A percentile compares a stretch with the other conserved stretches of the same genome.
phyloP scores from a whole-genome alignment of 768 basidiomycete species.

The Trametes punicea region DNA sequence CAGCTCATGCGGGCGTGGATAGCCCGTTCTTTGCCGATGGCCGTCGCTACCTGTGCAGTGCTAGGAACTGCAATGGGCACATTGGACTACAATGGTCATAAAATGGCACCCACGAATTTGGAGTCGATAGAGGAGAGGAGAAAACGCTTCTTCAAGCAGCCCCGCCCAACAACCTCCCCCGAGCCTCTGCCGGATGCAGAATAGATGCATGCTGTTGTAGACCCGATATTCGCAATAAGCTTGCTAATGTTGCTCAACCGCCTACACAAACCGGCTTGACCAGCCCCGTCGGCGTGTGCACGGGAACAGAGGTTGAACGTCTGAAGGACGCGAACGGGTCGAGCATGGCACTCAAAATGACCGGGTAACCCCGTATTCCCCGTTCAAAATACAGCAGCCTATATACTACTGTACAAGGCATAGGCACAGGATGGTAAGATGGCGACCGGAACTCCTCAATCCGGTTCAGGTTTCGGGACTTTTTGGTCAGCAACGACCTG shows the following conservation, averaged over 20 bases:
- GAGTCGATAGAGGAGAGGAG: conserved; percentile 64
- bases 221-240: neutral
- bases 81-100: conserved; percentile 74
- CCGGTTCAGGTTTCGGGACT: conserved; percentile 1
- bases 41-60: conserved; percentile 72
- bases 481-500: neutral
- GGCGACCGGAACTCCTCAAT: neutral
- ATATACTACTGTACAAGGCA: neutral
- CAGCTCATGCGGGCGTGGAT: neutral
- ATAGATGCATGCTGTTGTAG: conserved; percentile 16
- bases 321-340: too few relatives aligned
- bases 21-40: conserved; percentile 85
- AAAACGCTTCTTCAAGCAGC: conserved; percentile 80
- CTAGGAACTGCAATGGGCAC: conserved; percentile 79
- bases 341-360: too few relatives aligned
- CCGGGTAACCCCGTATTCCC: too few relatives aligned
- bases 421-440: neutral
- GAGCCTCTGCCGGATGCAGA: conserved; percentile 32
- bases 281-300: too few relatives aligned
- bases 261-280: too few relatives aligned
- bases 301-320: too few relatives aligned
- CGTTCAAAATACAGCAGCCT: neutral
- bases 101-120: conserved; percentile 44
- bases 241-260: neutral
- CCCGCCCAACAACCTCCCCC: conserved; percentile 43